These are phyloP conservation scores for Thermothielavioides terrestris DNA, from an alignment of 495 filamentous ascomycete genomes.

Conservation along the genomic window DNA sequence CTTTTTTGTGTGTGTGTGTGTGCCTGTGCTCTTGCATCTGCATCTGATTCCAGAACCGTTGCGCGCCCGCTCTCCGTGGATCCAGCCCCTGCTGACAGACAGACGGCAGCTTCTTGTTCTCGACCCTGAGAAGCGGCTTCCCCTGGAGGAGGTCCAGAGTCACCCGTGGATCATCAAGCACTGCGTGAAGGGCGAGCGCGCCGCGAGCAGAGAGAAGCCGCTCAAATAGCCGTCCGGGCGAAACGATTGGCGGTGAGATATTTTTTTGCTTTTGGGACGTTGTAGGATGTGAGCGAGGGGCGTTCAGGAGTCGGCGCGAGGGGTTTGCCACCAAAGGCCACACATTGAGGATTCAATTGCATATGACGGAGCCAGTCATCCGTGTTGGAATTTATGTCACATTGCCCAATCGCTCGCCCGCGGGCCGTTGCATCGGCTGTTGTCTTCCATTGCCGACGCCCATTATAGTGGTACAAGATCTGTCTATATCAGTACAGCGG, in stretches of 20 bases:
- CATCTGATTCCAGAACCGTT: too few relatives aligned
- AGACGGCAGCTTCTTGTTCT: conserved; percentile 68
- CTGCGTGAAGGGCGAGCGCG: conserved; percentile 70
- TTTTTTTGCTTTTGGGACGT: too few relatives aligned
- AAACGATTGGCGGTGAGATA: too few relatives aligned
- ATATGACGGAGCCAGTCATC: conserved; percentile 8
- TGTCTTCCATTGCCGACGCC: background rate
- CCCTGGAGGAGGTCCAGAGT: conserved; percentile 76
- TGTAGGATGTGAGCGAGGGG: conserved; percentile 1
- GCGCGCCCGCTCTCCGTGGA: too few relatives aligned
- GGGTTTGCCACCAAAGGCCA: background rate
- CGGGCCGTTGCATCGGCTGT: background rate
- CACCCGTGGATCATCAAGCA: conserved; percentile 99
- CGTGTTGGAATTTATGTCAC: conserved; percentile 2
- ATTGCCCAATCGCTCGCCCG: background rate
- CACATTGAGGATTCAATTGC: conserved; percentile 4
- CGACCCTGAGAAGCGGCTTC: conserved; percentile 87
- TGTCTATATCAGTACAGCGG: background rate
- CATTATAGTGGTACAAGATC: conserved; percentile 5
- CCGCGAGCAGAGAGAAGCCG: conserved; percentile 41
- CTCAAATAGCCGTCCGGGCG: conserved; percentile 20
- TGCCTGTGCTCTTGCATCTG: too few relatives aligned
- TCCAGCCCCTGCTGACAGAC: conserved; percentile 3
- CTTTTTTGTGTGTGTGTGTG: background rate
- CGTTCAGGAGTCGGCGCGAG: conserved; percentile 6